These are phyloP conservation scores for Neonectria hederae DNA, from an alignment of 2,329 filamentous ascomycete species.

Conservation along the genomic window DNA sequence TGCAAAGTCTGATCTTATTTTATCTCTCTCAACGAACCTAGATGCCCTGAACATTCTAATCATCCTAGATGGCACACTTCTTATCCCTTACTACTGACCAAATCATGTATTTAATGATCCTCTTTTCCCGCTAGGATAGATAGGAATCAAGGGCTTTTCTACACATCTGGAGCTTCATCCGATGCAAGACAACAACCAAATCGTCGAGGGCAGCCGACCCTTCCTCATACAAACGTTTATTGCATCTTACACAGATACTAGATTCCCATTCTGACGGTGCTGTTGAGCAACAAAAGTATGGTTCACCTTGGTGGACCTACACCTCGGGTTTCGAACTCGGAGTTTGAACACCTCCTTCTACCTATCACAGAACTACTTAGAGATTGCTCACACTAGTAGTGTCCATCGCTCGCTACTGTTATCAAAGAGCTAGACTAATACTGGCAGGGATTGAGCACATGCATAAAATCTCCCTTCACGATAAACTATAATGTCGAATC, in stretches of 20 bases:
- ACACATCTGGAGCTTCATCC: no score
- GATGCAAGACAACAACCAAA: constrained; percentile 5
- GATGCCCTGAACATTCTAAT: not conserved
- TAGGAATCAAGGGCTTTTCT: not conserved
- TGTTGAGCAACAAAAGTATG: constrained; percentile 64
- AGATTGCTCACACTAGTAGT: constrained; percentile 65
- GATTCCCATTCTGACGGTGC: constrained; percentile 62
- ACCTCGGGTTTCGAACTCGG: constrained; percentile 62
- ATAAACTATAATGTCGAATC: no score
- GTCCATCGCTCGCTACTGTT: not conserved
- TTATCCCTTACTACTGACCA: not conserved
- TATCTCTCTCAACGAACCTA: not conserved
- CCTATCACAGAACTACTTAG: constrained; percentile 64
- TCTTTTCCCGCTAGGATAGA: not conserved
- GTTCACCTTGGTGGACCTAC: constrained; percentile 65
- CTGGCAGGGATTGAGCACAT: no score
- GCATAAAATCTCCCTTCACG: no score
- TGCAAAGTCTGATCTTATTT: not conserved
- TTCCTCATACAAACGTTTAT: constrained; percentile 42
- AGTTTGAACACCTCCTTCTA: constrained; percentile 68
- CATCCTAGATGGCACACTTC: not conserved
- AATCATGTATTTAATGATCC: not conserved
- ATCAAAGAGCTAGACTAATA: no score
- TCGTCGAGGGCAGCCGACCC: no score
- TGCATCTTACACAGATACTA: constrained; percentile 62